Evolutionary conservation across 2,329 filamentous ascomycete species (phyloP).

Genomic region (Rutstroemia sp.): DNA sequence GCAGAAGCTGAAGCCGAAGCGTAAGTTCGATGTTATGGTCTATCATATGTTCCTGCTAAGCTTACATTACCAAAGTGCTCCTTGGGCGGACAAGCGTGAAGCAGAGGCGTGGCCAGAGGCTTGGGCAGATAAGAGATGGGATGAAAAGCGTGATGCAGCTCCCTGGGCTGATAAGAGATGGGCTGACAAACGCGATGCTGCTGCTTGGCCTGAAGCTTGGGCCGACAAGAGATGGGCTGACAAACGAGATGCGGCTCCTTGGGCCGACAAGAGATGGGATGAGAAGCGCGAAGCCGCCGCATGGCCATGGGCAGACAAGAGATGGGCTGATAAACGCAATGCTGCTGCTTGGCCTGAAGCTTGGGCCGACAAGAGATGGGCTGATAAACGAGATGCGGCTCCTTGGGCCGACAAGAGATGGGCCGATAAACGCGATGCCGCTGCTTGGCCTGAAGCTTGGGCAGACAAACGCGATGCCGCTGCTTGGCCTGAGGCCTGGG

Average conservation of each 20-base stretch:
- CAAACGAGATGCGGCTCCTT: background rate
- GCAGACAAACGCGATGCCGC: background rate
- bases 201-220: background rate
- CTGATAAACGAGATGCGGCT: background rate
- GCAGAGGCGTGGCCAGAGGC: background rate
- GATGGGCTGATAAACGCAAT: background rate
- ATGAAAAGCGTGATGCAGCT: background rate
- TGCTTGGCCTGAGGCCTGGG: background rate
- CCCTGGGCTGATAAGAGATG: background rate
- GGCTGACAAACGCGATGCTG: background rate
- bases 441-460: background rate
- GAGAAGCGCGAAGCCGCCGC: background rate
- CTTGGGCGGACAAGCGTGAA: background rate
- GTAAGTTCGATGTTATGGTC: background rate
- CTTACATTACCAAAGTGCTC: background rate
- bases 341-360: background rate
- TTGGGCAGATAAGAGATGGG: background rate
- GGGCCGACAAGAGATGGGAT: background rate
- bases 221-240: background rate
- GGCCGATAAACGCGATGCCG: background rate
- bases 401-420: background rate
- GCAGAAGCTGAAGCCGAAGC: background rate
- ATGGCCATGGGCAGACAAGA: background rate
- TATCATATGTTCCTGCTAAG: background rate
- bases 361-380: background rate